Conservation (phyloP, 768 basidiomycete species). For the Lyophyllum shimeji region DNA sequence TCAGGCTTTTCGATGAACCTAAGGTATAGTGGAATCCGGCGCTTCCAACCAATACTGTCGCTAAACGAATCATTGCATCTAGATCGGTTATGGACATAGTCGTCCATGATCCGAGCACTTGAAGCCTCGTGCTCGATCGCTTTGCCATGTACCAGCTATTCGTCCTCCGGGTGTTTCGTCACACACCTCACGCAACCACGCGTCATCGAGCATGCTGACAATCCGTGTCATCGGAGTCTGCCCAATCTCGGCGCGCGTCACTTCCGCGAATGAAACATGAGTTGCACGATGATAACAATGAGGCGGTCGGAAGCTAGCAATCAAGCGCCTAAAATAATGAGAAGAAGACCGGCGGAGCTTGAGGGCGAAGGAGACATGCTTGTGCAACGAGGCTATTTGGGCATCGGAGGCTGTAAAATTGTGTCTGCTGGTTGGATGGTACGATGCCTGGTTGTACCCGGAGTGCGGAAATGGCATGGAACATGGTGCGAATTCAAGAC, state of each 20-base stretch:
- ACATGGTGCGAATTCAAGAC: too few relatives aligned
- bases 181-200: background rate
- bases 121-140: background rate
- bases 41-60: background rate
- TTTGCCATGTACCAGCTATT: too few relatives aligned
- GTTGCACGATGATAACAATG: background rate
- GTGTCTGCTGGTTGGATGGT: too few relatives aligned
- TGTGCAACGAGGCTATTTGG: too few relatives aligned
- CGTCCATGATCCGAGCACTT: constrained; percentile 54
- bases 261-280: background rate
- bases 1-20: constrained; percentile 72
- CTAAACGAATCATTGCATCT: constrained; percentile 3
- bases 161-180: too few relatives aligned
- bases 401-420: too few relatives aligned
- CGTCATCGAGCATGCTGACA: background rate
- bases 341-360: too few relatives aligned
- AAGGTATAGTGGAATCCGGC: constrained; percentile 40
- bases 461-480: too few relatives aligned
- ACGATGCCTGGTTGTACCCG: too few relatives aligned
- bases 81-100: constrained; percentile 79
- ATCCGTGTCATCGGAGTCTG: background rate
- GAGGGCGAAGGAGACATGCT: too few relatives aligned
- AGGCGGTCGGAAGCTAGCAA: background rate
- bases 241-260: background rate
- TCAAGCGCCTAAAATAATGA: background rate